phyloP scores from a whole-genome alignment of 306 rosid genomes.

The Delonix regia region DNA sequence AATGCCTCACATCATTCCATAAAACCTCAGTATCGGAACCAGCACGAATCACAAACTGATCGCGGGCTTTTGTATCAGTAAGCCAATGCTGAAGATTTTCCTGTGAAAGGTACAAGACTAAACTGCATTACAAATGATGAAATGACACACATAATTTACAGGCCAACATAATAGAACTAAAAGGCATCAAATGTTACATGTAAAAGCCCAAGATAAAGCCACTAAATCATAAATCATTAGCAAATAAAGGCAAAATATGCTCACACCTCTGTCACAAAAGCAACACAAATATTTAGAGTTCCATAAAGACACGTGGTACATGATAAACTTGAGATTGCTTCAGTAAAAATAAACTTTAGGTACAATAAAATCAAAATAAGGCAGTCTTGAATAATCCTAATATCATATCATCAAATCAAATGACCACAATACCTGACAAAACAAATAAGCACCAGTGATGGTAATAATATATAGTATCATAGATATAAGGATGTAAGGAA shows the following conservation, averaged over 20 bases:
- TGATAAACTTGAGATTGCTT: neutral
- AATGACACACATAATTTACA: neutral
- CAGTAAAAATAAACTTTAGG: neutral
- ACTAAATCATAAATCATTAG: neutral
- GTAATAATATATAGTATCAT: neutral
- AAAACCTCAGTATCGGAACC: constrained; percentile 86
- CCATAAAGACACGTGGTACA: neutral
- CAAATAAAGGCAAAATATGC: neutral
- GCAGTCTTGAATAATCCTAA: neutral
- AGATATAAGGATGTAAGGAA: neutral
- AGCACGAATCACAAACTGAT: constrained; percentile 91
- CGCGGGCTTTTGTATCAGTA: constrained; percentile 88
- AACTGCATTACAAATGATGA: constrained; percentile 9
- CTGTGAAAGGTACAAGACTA: constrained; percentile 40
- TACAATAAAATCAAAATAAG: neutral
- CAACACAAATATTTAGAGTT: constrained; percentile 1
- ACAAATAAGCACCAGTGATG: neutral
- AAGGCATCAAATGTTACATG: neutral
- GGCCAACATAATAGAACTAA: neutral
- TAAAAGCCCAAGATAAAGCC: neutral
- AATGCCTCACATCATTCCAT: constrained; percentile 88
- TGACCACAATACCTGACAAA: neutral
- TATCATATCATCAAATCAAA: neutral
- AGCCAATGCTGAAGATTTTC: constrained; percentile 95
- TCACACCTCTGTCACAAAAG: neutral